Base-by-base conservation (phyloP, 2,329 filamentous ascomycete species). In the Aspergillus sp. region DNA sequence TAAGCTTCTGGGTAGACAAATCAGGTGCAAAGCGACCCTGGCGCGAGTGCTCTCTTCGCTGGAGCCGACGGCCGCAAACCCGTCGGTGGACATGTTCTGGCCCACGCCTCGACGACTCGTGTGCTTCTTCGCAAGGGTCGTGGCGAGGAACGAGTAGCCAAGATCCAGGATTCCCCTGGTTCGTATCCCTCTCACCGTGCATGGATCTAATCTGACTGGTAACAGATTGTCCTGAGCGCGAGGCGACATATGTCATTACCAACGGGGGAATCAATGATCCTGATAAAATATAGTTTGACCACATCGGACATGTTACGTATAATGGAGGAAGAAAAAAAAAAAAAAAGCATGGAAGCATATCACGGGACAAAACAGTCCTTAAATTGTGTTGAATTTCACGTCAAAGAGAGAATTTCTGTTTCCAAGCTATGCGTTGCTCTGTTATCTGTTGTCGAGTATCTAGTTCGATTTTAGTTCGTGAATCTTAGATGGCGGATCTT, bases 191-290 rank as follows among this genome's bases (percentile, higher is more conserved):
- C 24, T 29, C 14, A 1, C 2, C 26, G 16, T 12, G 18, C 18
- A 6, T 32, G 51, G 7, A n/a, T 5, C 14, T 11, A 45, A 22
- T 36, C 65, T 67, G 12, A 61, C 62, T n/a, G 18, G 45, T 22
- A 56, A 6, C 26, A 86, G 87, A 89, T 67, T 89, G 87, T 67
- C 86, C 87, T 5, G 87, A 90, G 71, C 82, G 82, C 52, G 87
- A 90, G 73, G 87, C 87, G 26, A 89, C 84, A 2, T 90, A 90
- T 72, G 81, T 90, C 63, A 90, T 90, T 66, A 89, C 86, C 29
- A 87, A 83, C 62, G 87, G 87, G 32, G 87, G 87, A 36, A 89
- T 90, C 73, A 87, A 83, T 59, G 87, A 90, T 69, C 84, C 86
- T 1, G 87, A 89, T 65, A 88, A 88, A 72, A 77, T 80, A 36